A percentile compares a stretch with the other conserved stretches of the same genome.
Conservation (phyloP, 192 early-diverging fungal genomes). For the Umbelopsis vinacea region DNA sequence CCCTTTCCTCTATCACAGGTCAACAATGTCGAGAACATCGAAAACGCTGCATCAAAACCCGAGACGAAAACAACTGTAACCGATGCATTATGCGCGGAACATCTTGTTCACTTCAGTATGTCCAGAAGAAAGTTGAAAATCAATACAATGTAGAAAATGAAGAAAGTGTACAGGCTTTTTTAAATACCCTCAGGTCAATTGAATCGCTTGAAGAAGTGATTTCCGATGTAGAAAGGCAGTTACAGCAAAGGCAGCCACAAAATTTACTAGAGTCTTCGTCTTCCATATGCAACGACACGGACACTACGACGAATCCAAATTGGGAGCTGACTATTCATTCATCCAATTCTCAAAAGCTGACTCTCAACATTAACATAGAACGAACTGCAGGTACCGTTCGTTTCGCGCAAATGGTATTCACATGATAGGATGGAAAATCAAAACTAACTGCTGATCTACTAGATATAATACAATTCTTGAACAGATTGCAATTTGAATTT, state of each 20-base stretch:
- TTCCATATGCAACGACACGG: background rate
- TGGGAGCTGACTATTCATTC: background rate
- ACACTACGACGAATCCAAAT: background rate
- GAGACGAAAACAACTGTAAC: background rate
- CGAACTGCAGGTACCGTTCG: background rate
- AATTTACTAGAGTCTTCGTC: background rate
- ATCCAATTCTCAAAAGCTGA: background rate
- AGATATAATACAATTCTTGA: background rate
- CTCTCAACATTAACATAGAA: background rate
- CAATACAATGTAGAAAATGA: background rate
- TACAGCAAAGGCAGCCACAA: background rate
- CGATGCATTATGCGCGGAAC: background rate
- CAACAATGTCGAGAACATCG: conserved; percentile 7
- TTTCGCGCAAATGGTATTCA: too few relatives aligned
- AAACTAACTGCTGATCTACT: background rate
- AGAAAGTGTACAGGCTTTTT: background rate
- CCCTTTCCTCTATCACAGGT: background rate
- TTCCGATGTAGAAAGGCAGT: background rate
- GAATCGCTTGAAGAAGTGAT: background rate
- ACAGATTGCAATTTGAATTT: background rate
- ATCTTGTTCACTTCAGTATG: background rate
- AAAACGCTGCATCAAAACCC: background rate
- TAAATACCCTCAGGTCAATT: background rate
- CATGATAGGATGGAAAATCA: too few relatives aligned
- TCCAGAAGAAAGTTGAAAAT: background rate